Evolutionary conservation across 2,329 filamentous ascomycete species (phyloP).

Genomic region (Talaromyces funiculosus): DNA sequence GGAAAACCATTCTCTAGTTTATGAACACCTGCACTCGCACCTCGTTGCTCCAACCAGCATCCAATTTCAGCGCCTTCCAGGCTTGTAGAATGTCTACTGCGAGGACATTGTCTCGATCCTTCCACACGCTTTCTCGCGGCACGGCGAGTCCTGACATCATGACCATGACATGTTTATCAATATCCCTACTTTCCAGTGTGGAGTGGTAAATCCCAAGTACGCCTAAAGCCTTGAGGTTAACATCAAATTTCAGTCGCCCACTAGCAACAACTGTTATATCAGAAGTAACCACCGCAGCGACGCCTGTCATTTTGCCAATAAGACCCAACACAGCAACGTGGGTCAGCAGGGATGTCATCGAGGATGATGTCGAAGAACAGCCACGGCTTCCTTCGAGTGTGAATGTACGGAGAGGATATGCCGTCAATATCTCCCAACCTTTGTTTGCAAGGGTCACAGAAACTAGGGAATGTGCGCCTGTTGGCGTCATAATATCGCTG

Average conservation of each 20-base stretch:
- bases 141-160: constrained; percentile 68
- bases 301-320: constrained; percentile 82
- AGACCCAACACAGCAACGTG: constrained; percentile 68
- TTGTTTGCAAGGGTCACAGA: constrained; percentile 57
- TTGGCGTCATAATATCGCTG: constrained; percentile 34
- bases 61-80: constrained; percentile 68
- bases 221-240: constrained; percentile 74
- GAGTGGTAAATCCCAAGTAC: constrained; percentile 68
- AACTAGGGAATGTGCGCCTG: constrained; percentile 45
- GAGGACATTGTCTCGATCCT: constrained; percentile 53
- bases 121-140: constrained; percentile 58
- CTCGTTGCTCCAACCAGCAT: constrained; percentile 74
- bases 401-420: constrained; percentile 61
- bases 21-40: constrained; percentile 61
- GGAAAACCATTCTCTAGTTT: too few species aligned
- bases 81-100: constrained; percentile 71
- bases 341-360: constrained; percentile 22
- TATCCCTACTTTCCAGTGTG: constrained; percentile 54
- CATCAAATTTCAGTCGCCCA: constrained; percentile 59
- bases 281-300: constrained; percentile 66
- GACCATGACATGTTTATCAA: constrained; percentile 64
- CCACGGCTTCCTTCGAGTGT: constrained; percentile 25
- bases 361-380: constrained; percentile 19
- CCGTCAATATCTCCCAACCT: constrained; percentile 77
- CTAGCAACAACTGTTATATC: constrained; percentile 55